phyloP scores from a whole-genome alignment of 306 rosid genomes.

The Geum urbanum region DNA sequence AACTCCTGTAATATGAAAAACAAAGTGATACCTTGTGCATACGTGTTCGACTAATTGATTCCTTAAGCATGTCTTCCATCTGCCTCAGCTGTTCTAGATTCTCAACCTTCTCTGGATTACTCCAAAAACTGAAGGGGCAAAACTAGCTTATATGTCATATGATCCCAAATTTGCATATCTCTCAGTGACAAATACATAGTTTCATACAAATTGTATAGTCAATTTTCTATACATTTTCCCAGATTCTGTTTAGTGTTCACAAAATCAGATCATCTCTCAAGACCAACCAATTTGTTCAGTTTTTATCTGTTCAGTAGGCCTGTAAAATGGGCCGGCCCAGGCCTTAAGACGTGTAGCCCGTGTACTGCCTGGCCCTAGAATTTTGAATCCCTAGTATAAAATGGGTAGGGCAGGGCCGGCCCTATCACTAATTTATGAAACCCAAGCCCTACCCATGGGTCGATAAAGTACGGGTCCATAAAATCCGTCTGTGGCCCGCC shows the following conservation, averaged over 20 bases:
- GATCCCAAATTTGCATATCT: neutral
- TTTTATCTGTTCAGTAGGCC: too few species aligned
- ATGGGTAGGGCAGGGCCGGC: too few species aligned
- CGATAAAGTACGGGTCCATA: too few species aligned
- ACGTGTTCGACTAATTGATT: conserved; percentile 48
- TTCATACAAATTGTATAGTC: neutral
- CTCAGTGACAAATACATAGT: neutral
- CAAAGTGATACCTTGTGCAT: conserved; percentile 45
- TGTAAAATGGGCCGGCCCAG: too few species aligned
- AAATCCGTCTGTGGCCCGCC: too few species aligned
- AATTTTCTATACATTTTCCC: neutral
- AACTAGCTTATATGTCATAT: conserved; percentile 11
- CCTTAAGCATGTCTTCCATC: conserved; percentile 59
- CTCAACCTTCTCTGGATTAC: conserved; percentile 49
- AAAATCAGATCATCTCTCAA: neutral
- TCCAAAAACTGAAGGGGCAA: conserved; percentile 57
- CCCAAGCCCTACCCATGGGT: too few species aligned
- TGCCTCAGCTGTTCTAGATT: conserved; percentile 57
- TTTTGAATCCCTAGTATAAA: too few species aligned
- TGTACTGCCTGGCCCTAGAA: too few species aligned
- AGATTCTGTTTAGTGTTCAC: neutral
- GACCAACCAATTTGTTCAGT: neutral
- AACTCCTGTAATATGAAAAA: conserved; percentile 13
- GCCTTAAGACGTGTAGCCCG: too few species aligned
- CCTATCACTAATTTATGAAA: too few species aligned